phyloP scores from a whole-genome alignment of 495 filamentous ascomycete species.

The Penicillium canariense region DNA sequence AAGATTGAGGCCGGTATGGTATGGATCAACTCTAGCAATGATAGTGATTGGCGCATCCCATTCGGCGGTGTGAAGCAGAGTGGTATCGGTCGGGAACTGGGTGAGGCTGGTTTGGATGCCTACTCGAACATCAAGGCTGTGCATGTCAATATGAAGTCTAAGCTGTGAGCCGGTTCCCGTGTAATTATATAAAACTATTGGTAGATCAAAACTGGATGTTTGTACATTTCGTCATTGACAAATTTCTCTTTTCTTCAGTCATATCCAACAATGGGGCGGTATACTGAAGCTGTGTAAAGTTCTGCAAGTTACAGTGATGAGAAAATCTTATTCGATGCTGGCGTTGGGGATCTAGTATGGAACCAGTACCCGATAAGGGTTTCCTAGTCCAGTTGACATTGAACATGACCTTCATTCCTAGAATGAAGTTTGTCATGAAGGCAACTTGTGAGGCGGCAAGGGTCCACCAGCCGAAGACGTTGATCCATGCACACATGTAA shows the following conservation, averaged over 20 bases:
- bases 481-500: slow-evolving; percentile 50
- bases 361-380: no score
- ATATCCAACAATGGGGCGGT: no score
- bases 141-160: slow-evolving; percentile 61
- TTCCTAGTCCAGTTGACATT: slow-evolving; percentile 35
- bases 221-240: slow-evolving; percentile 3
- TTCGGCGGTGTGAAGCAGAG: slow-evolving; percentile 94
- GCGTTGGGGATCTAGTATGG: no score
- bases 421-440: slow-evolving; percentile 48
- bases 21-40: slow-evolving; percentile 63
- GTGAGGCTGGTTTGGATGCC: slow-evolving; percentile 75
- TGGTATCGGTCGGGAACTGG: slow-evolving; percentile 83
- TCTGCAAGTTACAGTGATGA: no score
- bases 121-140: slow-evolving; percentile 75
- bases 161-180: slow-evolving; percentile 18
- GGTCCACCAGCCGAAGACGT: slow-evolving; percentile 51
- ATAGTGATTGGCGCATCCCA: slow-evolving; percentile 68
- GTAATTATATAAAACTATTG: not conserved
- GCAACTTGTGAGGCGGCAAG: slow-evolving; percentile 44
- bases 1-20: slow-evolving; percentile 54
- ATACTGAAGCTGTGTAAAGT: no score
- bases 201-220: not conserved
- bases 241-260: not conserved
- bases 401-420: slow-evolving; percentile 49
- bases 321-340: no score